These are phyloP conservation scores for Aspergillus alliaceus DNA, from an alignment of 2,329 filamentous ascomycete species.

Conservation along the genomic window DNA sequence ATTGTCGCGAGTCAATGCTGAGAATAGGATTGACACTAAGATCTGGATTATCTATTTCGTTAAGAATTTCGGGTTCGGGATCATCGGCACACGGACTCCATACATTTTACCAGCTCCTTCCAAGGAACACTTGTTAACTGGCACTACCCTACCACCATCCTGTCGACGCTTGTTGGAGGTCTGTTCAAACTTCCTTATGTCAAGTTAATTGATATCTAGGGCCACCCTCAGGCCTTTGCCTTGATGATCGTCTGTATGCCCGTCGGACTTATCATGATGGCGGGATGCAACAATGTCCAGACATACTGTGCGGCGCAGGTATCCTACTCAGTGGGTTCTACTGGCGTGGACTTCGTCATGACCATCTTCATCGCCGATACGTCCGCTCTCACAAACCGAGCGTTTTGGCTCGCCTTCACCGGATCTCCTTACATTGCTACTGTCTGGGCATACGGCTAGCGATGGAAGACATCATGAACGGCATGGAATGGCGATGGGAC, in stretches of 20 bases:
- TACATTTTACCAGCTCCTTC: slow-evolving; percentile 9
- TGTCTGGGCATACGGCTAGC: slow-evolving; percentile 50
- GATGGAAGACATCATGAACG: slow-evolving; percentile 31
- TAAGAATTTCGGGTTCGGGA: slow-evolving; percentile 3
- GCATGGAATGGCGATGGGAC: slow-evolving; percentile 61
- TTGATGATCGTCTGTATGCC: slow-evolving; percentile 50
- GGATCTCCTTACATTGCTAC: slow-evolving; percentile 62
- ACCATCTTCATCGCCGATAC: slow-evolving; percentile 64
- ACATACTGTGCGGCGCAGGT: slow-evolving; percentile 64
- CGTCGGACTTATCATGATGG: slow-evolving; percentile 60
- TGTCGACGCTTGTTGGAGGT: slow-evolving; percentile 57
- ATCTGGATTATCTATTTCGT: slow-evolving; percentile 9
- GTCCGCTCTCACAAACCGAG: slow-evolving; percentile 58
- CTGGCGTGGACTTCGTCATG: slow-evolving; percentile 56
- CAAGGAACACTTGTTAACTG: slow-evolving; percentile 5
- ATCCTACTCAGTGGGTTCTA: slow-evolving; percentile 59
- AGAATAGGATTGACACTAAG: background rate
- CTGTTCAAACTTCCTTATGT: slow-evolving; percentile 61
- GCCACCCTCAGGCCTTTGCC: slow-evolving; percentile 58
- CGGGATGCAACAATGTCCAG: slow-evolving; percentile 58
- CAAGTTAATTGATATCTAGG: slow-evolving; percentile 64
- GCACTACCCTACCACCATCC: slow-evolving; percentile 53
- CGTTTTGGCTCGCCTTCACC: slow-evolving; percentile 59
- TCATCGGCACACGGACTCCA: slow-evolving; percentile 6
- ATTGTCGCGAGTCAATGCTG: background rate